A percentile compares a stretch with the other conserved stretches of the same genome.
Conservation (phyloP, 164 flowering plant genomes). For the Umbilicus rupestris region DNA sequence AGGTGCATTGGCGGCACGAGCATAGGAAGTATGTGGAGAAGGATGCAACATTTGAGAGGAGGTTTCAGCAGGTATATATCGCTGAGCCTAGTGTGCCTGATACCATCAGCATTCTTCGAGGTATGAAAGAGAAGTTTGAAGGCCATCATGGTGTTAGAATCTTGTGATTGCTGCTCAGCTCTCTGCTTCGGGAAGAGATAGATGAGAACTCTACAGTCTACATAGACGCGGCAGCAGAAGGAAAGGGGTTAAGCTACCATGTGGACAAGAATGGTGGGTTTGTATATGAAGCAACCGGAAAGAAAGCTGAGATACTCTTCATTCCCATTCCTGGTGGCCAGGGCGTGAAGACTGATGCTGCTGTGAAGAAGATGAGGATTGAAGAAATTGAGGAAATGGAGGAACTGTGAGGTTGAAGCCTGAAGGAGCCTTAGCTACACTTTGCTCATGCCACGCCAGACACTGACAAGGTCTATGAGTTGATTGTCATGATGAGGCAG, state of each 20-base stretch:
- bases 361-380: conserved; percentile 58
- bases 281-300: conserved; percentile 47
- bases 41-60: conserved; percentile 82
- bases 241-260: conserved; percentile 27
- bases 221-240: conserved; percentile 40
- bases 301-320: conserved; percentile 46
- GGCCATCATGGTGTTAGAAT: conserved; percentile 85
- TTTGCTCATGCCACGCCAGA: too few relatives aligned
- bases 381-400: conserved; percentile 27
- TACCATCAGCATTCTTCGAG: conserved; percentile 69
- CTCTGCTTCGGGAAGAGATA: too few relatives aligned
- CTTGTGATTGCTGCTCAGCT: conserved; percentile 66
- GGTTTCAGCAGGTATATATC: conserved; percentile 82
- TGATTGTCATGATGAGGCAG: too few relatives aligned
- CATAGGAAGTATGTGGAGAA: conserved; percentile 86
- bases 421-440: too few relatives aligned
- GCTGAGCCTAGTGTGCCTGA: conserved; percentile 74
- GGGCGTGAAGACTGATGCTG: too few relatives aligned
- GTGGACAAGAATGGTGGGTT: too few relatives aligned
- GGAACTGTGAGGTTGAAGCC: too few relatives aligned
- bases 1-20: conserved; percentile 88
- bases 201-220: conserved; percentile 82
- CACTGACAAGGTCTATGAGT: too few relatives aligned
- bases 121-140: conserved; percentile 69
- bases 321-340: too few relatives aligned